Evolutionary conservation across 331 rosid genomes (phyloP), one percentile per base, ranked within the genome.

Genomic region (Pyrus hybrid): DNA sequence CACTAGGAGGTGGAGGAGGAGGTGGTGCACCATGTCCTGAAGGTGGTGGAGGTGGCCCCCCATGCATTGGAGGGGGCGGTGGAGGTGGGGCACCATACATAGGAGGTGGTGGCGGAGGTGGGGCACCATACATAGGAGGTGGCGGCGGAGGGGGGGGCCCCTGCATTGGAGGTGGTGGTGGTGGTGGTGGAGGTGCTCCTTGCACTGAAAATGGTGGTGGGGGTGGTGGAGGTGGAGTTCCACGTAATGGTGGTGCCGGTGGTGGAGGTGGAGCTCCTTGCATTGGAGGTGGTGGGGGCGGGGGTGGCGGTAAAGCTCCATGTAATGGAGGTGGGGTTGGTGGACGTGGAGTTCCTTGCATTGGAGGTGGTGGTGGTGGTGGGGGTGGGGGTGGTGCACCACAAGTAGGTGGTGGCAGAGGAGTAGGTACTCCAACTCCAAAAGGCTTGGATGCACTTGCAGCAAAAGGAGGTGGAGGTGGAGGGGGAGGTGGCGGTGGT

Each of bases 141-240:
- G 94, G 88, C 1, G 56, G 56, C 4, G 56, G 56, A 49, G 91
- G 91, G 4, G 94, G 90, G 3, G 88, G 86, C 41, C 87, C 76
- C 14, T 20, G 61, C 6, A 29, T 5, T 35, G 57, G 62, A 33
- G 84, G 88, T 49, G 53, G 76, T 1, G 86, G 79, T 0, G 88
- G 84, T 4, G 88, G 80, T 10, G 45, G 45, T 6, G 45, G 13
- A 41, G 84, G 91, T 4, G 77, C 81, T 79, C 67, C 56, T 70
- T 17, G 71, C 66, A 78, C 57, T 32, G 73, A 82, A 41, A 63
- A 66, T 5, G 84, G 69, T 1, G 79, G 86, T 0, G 80, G 25
- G 23, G 58, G 84, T 12, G 80, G 77, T 16, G 85, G 77, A 6
- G 79, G 66, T 26, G 75, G 77, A 7, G 61, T 68, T 8, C 71